Evolutionary conservation across 1,284 basidiomycete species (phyloP), one percentile per base, ranked within the genome.

Genomic region (Rhodotorula mucilaginosa): DNA sequence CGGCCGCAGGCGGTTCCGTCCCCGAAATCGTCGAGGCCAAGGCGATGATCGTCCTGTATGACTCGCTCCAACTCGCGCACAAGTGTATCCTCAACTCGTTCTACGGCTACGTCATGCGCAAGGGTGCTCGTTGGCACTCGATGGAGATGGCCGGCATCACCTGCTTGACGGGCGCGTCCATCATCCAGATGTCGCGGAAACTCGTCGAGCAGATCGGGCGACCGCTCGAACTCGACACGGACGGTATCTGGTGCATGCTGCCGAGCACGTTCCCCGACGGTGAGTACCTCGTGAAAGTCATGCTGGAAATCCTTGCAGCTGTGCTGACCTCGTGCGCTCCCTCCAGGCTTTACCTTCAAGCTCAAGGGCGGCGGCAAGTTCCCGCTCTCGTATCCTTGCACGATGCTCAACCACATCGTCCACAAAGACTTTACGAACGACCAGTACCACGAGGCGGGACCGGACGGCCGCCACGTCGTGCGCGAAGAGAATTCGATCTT

Each of bases 81-180:
- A 99, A 99, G 85, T 98, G 94, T 82, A 99, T 99, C 81, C 88
- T 99, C 78, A 99, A 99, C 85, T 98, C 96, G 5, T 99, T 99
- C 86, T 99, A 99, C 81, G 97, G 97, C 61, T 99, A 99, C 79
- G 97, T 99, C 81, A 99, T 99, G 97, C 89, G 96, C 52, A 99
- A 99, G 81, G 97, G 97, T 69, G 97, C 97, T 23, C 87, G 97
- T 31, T 99, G 97, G 97, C 96, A 99, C 82, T 98, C 95, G 52
- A 99, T 99, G 97, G 97, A 99, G 84, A 99, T 99, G 97, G 97
- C 97, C 0, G 97, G 97, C 29, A 98, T 99, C 78, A 99, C 97
- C 15, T 99, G 97, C 83, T 84, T 99, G 61, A 99, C 97, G 0
- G 97, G 97, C n/a, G 95, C 97, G 10, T 93, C 88, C 6, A 99